Conservation (phyloP, 2,329 filamentous ascomycete species). For the Xylariaceae sp. region DNA sequence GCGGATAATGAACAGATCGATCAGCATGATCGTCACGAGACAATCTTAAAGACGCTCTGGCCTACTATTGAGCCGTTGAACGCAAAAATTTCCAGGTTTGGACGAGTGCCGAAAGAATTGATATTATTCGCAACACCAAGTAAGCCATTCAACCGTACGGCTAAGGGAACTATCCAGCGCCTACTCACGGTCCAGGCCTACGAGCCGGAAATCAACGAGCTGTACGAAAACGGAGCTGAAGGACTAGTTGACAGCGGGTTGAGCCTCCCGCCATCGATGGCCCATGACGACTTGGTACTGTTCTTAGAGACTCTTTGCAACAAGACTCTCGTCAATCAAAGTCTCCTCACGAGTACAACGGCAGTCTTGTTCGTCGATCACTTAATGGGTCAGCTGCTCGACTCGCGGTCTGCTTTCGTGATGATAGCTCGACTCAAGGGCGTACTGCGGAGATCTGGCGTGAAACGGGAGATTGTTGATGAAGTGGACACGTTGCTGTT, state of each 20-base stretch:
- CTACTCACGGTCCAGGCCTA: slow-evolving; percentile 22
- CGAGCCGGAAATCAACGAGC: slow-evolving; percentile 22
- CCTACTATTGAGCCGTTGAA: slow-evolving; percentile 23
- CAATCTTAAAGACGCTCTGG: slow-evolving; percentile 19
- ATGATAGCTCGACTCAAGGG: not conserved
- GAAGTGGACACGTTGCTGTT: not conserved
- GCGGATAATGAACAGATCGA: not conserved
- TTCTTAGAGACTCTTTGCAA: slow-evolving; percentile 20
- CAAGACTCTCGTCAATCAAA: slow-evolving; percentile 10
- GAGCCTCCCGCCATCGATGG: slow-evolving; percentile 14
- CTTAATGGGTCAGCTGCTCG: not conserved
- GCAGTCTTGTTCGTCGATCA: not conserved
- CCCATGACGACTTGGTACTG: slow-evolving; percentile 10
- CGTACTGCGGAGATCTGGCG: not conserved
- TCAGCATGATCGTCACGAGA: slow-evolving; percentile 10
- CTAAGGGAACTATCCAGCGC: slow-evolving; percentile 26
- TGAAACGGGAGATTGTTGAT: not conserved
- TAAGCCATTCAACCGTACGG: slow-evolving; percentile 23
- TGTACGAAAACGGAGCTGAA: slow-evolving; percentile 22
- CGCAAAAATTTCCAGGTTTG: slow-evolving; percentile 20
- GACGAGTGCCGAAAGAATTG: slow-evolving; percentile 22
- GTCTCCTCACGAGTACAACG: not conserved
- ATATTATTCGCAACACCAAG: slow-evolving; percentile 17
- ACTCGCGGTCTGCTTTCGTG: not conserved
- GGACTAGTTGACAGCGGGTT: slow-evolving; percentile 17